Evolutionary conservation across 805 yeast genomes (phyloP), one percentile per base, ranked within the genome.

Genomic region (Cyberlindnera samutprakarnensis): DNA sequence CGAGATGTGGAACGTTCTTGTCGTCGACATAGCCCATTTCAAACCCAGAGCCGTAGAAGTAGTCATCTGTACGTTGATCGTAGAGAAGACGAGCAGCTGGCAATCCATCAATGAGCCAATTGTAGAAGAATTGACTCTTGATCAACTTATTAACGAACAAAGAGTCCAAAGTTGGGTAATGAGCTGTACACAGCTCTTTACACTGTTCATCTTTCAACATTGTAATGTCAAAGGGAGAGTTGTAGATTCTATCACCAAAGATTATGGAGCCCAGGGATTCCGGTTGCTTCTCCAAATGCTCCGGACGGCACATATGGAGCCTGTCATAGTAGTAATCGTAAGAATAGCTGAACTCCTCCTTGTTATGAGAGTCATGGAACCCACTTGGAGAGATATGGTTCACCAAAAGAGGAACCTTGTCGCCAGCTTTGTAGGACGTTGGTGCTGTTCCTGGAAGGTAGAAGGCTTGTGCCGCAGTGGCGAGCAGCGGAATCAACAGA

Each of bases 401-500:
- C 20, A 92, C 98, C 30, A 81, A 62, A 33, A 92, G 62, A 12
- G 90, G 85, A 30, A 92, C 77, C 3, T 51, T 44, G 33, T 88
- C 94, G 31, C 78, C 86, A 38, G 72, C 66, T 28, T 68, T 64
- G 53, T 90, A 92, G 31, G 90, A 80, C 2, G 94, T 83, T 14
- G 98, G 97, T 0, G 97, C 95, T 16, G 87, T 92, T 7, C 97
- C 97, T 0, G 97, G 97, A 35, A 92, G 65, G 53, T 92, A 90
- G 60, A 92, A 90, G 3, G 79, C 94, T 25, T 42, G 39, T 5
- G 45, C 25, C 7, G 31, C 27, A 7, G 35, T 30, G 4, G 29
- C 21, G 11, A 38, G 10, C 10, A 42, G 20, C 6, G 41, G 35
- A 18, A 39, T 27, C 9, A 37, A 13, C 4, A 30, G n/a, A 6